Evolutionary conservation across 163 green algal species (phyloP).

Genomic region (Chlamydomonas reinhardtii): DNA sequence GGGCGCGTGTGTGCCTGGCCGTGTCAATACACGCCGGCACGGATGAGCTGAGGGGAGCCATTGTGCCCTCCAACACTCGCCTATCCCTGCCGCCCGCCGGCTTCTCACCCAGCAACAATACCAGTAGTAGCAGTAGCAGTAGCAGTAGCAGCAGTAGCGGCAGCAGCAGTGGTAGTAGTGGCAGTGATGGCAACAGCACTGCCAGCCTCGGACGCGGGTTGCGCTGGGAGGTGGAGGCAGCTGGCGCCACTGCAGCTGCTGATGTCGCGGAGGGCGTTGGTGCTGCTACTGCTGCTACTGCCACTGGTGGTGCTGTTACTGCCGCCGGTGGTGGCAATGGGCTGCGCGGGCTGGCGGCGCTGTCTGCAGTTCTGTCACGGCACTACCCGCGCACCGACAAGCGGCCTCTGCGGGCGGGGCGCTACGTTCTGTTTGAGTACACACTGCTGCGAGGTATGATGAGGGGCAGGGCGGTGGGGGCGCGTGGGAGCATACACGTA

Average conservation of each 20-base stretch:
- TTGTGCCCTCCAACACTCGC: conserved; percentile 89
- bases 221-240: no score
- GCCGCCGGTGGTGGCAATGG: no score
- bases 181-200: background rate
- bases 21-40: conserved; percentile 93
- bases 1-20: conserved; percentile 71
- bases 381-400: conserved; percentile 73
- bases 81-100: background rate
- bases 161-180: background rate
- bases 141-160: background rate
- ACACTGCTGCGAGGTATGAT: conserved; percentile 81
- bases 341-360: conserved; percentile 61
- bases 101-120: background rate
- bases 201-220: no score
- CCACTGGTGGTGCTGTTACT: no score
- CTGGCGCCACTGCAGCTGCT: no score
- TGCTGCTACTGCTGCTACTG: no score
- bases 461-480: no score
- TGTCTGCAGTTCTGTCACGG: conserved; percentile 71
- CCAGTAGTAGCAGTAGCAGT: background rate
- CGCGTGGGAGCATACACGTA: no score
- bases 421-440: conserved; percentile 91
- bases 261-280: no score
- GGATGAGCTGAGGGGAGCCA: conserved; percentile 78
- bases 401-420: conserved; percentile 22